Conservation (phyloP, 768 basidiomycete species). For the Naganishia randhawae region DNA sequence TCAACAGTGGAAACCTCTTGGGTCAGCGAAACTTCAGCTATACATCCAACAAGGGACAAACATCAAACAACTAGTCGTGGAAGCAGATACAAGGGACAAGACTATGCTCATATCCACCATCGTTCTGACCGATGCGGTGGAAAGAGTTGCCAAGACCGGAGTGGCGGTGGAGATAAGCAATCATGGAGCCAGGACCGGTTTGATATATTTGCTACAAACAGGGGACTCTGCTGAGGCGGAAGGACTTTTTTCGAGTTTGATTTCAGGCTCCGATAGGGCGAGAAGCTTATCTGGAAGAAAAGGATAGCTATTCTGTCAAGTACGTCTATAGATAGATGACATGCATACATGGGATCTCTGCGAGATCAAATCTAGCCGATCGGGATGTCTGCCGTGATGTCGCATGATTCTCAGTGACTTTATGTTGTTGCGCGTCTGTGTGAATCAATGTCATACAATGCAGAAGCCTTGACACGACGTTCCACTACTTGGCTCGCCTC, state of each 20-base stretch:
- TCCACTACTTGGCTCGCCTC: conserved; percentile 7
- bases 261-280: conserved; percentile 58
- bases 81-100: conserved; percentile 68
- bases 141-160: conserved; percentile 97
- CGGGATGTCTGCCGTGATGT: neutral
- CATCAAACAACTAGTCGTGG: conserved; percentile 92
- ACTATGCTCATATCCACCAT: conserved; percentile 87
- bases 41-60: conserved; percentile 81
- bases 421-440: too few relatives aligned
- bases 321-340: neutral
- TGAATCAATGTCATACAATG: too few relatives aligned
- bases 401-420: neutral
- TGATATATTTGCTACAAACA: conserved; percentile 95
- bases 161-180: conserved; percentile 94
- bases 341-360: too few relatives aligned
- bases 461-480: neutral
- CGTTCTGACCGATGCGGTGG: conserved; percentile 90
- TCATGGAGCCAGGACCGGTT: conserved; percentile 82
- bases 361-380: too few relatives aligned
- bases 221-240: conserved; percentile 81
- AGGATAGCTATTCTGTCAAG: neutral
- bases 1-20: conserved; percentile 91
- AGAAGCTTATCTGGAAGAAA: conserved; percentile 8
- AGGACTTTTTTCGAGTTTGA: conserved; percentile 77
- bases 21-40: conserved; percentile 77